Base-by-base conservation (phyloP, 2,329 filamentous ascomycete genomes). In the Apiospora arundinis region DNA sequence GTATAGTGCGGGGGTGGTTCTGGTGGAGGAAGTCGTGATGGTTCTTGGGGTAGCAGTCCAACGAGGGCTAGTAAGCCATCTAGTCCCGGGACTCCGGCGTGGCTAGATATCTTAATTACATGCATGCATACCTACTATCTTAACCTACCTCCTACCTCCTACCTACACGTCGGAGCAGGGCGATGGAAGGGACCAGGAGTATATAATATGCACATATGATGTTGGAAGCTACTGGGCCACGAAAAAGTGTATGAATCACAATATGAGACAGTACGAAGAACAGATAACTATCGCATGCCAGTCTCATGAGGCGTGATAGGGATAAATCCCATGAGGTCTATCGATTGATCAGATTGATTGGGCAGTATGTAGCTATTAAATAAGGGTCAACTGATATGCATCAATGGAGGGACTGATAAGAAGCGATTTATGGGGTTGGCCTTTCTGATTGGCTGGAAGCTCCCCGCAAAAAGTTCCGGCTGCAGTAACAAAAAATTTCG, bases 341-440 rank as follows among this genome's bases (percentile, higher is more conserved):
- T 48, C 5, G n/a, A n/a, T n/a, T n/a, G n/a, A n/a, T 28, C 9
- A 8, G 25, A 32, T 9, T 21, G 2, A 37, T 21, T 60, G 18
- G 16, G 37, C 52, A 12, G 25, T 60, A 60, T 32, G 52, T 21
- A 60, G n/a, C n/a, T n/a, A n/a, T n/a, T n/a, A n/a, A 63, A 63
- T 25, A 28, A 45, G 28, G 65, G 14, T 18, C 14, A 18, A 67
- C 65, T 67, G 40, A 67, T 67, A 67, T 46, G 65, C 65, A 46
- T 67, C 65, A 67, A 67, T 67, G 25, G 65, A 67, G 23, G 65
- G 12, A 46, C 44, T 46, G 65, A 67, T 67, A 67, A 28, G 42
- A 40, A 28, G n/a, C 1, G 9, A 63, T 40, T 40, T 63, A 6
- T 63, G 32, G 56, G 11, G 56, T 9, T 5, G 25, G 1, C 4